phyloP scores from a whole-genome alignment of 805 yeast genomes.

The Nakazawaea ernobii region DNA sequence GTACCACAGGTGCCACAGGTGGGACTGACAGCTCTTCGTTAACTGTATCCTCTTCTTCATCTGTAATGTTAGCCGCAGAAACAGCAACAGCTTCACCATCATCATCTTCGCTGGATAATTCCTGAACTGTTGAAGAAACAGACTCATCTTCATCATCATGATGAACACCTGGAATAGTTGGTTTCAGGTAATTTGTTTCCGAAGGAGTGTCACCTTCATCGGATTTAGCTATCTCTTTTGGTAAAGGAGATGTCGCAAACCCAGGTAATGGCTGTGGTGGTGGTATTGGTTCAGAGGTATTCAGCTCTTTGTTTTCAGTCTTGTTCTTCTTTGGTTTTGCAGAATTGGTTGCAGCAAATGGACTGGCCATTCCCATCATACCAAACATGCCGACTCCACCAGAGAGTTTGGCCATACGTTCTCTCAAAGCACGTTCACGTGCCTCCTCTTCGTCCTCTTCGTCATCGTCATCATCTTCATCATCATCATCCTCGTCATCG shows the following conservation, averaged over 20 bases:
- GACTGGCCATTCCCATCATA: slow-evolving; percentile 51
- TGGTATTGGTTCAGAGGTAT: slow-evolving; percentile 8
- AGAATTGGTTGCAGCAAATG: slow-evolving; percentile 20
- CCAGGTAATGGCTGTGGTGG: slow-evolving; percentile 12
- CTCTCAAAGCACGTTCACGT: slow-evolving; percentile 71
- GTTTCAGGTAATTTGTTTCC: slow-evolving; percentile 12
- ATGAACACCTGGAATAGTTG: no score
- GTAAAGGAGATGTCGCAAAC: slow-evolving; percentile 13
- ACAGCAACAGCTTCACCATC: slow-evolving; percentile 4
- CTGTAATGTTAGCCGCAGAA: slow-evolving; percentile 1
- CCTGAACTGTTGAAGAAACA: no score
- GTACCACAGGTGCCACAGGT: slow-evolving; percentile 13
- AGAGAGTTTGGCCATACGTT: slow-evolving; percentile 93
- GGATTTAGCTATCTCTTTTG: slow-evolving; percentile 13
- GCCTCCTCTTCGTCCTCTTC: slow-evolving; percentile 75
- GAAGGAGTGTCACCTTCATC: slow-evolving; percentile 20
- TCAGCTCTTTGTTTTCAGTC: slow-evolving; percentile 15
- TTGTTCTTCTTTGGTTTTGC: slow-evolving; percentile 21
- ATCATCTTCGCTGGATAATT: slow-evolving; percentile 2
- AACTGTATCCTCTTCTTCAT: slow-evolving; percentile 9
- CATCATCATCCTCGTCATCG: slow-evolving; percentile 41
- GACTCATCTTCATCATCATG: no score
- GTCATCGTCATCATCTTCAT: slow-evolving; percentile 44
- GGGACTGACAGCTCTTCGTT: not conserved
- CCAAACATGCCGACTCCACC: slow-evolving; percentile 82